Evolutionary conservation across 352 stramenopile genomes (phyloP).

Genomic region (Globisporangium sylvaticum): DNA sequence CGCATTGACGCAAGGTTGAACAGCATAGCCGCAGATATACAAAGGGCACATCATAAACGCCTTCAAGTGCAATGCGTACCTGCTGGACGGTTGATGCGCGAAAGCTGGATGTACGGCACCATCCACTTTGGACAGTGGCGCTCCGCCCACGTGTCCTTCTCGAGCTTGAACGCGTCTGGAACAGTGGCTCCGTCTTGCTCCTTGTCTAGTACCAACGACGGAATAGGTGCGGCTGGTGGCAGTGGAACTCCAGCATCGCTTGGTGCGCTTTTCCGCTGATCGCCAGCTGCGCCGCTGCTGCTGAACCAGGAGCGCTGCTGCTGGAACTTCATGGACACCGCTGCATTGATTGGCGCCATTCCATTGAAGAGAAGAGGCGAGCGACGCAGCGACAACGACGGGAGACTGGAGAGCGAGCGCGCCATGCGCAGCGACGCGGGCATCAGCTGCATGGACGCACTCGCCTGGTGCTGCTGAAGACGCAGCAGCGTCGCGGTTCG

Average conservation of each 20-base stretch:
- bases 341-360: not conserved
- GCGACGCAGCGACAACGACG: not conserved
- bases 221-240: not conserved
- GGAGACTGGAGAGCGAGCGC: not conserved
- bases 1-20: not conserved
- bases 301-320: constrained; percentile 4
- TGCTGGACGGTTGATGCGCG: constrained; percentile 75
- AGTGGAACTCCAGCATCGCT: not conserved
- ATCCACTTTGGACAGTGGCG: constrained; percentile 68
- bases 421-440: not conserved
- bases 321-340: not conserved
- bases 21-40: not conserved
- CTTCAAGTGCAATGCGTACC: constrained; percentile 17
- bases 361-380: not conserved
- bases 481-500: not conserved
- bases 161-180: constrained; percentile 48
- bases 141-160: constrained; percentile 88
- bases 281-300: not conserved
- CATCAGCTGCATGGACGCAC: not conserved
- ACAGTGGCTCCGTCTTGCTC: not conserved
- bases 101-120: constrained; percentile 86
- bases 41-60: not conserved
- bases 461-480: not conserved
- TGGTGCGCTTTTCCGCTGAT: not conserved
- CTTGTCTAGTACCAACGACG: constrained; percentile 7